phyloP scores from a whole-genome alignment of 108 stramenopile species.

The Phaeodactylum tricornutum region DNA sequence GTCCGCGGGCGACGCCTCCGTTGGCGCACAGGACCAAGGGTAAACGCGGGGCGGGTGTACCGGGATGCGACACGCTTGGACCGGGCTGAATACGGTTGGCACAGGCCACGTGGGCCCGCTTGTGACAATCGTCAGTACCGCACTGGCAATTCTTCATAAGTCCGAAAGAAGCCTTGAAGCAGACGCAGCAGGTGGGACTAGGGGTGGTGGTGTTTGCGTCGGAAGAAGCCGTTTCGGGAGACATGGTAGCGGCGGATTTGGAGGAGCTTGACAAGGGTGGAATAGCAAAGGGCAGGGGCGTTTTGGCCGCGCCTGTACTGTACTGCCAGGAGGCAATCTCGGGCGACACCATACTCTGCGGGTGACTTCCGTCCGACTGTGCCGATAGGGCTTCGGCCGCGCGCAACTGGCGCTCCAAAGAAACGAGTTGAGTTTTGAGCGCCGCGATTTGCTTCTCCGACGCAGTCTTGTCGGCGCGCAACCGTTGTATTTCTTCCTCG shows the following conservation, averaged over 20 bases:
- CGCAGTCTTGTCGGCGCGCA: slow-evolving; percentile 29
- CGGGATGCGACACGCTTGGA: slow-evolving; percentile 25
- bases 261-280: not conserved
- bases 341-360: not conserved
- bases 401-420: slow-evolving; percentile 20
- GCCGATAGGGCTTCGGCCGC: not conserved
- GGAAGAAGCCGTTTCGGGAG: not conserved
- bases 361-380: not conserved
- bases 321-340: not conserved
- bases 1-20: too few species aligned
- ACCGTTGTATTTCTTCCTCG: slow-evolving; percentile 31
- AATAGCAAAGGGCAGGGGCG: not conserved
- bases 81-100: slow-evolving; percentile 8
- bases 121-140: slow-evolving; percentile 26
- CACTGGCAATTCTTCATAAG: slow-evolving; percentile 44
- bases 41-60: slow-evolving; percentile 13
- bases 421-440: slow-evolving; percentile 26
- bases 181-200: slow-evolving; percentile 21
- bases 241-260: not conserved
- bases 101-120: slow-evolving; percentile 40
- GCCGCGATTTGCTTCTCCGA: slow-evolving; percentile 31
- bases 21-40: slow-evolving; percentile 15
- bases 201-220: not conserved
- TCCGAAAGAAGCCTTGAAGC: slow-evolving; percentile 22
- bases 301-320: not conserved